Evolutionary conservation across 148 eudicot genomes (phyloP), one percentile per base, ranked within the genome.

Genomic region (Rhododendron molle): DNA sequence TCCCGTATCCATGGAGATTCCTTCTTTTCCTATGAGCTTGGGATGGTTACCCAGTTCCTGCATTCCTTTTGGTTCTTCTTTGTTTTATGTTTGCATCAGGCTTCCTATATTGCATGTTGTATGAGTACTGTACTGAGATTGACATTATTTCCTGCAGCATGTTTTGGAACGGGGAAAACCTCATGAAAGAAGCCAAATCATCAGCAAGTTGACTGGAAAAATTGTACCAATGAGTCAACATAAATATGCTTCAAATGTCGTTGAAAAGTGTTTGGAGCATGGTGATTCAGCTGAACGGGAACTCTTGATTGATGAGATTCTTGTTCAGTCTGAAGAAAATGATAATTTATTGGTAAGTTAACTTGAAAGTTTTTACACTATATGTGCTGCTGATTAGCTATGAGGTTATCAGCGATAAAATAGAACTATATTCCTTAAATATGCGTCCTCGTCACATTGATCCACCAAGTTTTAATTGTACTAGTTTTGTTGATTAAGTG

Each of bases 221-320:
- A 86, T 95, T 56, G 91, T 89, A 72, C 93, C 88, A 82, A 88
- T 96, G 93, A 96, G 98, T 89, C 98, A 93, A 88, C 98, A 94
- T 80, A 96, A 96, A 84, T 96, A 85, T 87, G 98, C 98, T 44
- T 96, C 98, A 81, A 96, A 96, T 91, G 98, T 96, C 20, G 91
- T 94, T 67, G 98, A 96, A 87, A 96, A 96, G 87, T 96, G 98
- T 87, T 76, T 96, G 87, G 92, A 92, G 60, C 84, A 86, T 83
- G 93, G 96, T 20, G 92, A 86, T 87, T 85, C 88, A 78, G 81
- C 89, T 67, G 96, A 90, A 83, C 82, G 90, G 62, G 90, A 92
- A 85, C 84, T 88, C 83, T 86, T 95, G 85, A 91, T 95, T 60
- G 93, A 89, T 80, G 98, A 96, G 90, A 89, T 96, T 72, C 84